A percentile compares a stretch with the other conserved stretches of the same genome.
Evolutionary conservation across 2,329 filamentous ascomycete species (phyloP).

Genomic region (Metarhizium anisopliae): DNA sequence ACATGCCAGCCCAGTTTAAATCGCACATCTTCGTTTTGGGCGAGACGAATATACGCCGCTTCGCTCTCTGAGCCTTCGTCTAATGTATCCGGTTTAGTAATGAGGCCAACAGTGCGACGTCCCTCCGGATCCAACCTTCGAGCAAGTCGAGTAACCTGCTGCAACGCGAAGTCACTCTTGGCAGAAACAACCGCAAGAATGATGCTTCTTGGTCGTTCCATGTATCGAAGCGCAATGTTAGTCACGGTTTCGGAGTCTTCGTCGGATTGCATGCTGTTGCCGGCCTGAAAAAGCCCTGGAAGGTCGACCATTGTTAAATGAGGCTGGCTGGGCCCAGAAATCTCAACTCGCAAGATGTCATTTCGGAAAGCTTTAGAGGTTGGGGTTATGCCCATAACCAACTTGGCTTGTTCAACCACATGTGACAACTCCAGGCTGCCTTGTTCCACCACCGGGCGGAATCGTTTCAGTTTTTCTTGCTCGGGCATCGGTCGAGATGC

Average conservation of each 20-base stretch:
- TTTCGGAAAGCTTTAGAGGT: constrained; percentile 29
- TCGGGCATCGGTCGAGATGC: constrained; percentile 15
- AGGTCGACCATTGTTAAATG: constrained; percentile 51
- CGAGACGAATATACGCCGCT: constrained; percentile 28
- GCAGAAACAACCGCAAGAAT: constrained; percentile 50
- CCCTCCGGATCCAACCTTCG: constrained; percentile 14
- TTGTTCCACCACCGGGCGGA: constrained; percentile 9
- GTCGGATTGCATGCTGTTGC: constrained; percentile 33
- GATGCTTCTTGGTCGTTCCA: constrained; percentile 47
- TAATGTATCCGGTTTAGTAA: constrained; percentile 45
- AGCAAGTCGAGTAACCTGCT: constrained; percentile 42
- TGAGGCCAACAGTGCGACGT: constrained; percentile 41
- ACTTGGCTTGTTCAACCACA: constrained; percentile 31
- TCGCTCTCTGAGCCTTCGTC: constrained; percentile 28
- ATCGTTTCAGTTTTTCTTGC: constrained; percentile 16
- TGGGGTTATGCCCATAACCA: constrained; percentile 38
- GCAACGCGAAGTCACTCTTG: constrained; percentile 46
- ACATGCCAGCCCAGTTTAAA: constrained; percentile 46
- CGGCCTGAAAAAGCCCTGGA: constrained; percentile 43
- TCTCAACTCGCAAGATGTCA: constrained; percentile 38
- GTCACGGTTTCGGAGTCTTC: constrained; percentile 34
- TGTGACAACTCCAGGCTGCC: constrained; percentile 18
- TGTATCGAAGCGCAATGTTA: constrained; percentile 44
- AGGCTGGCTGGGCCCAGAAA: constrained; percentile 35
- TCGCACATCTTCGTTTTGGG: constrained; percentile 34